Base-by-base conservation (phyloP, 495 filamentous ascomycete species). In the Podospora tetraspora region DNA sequence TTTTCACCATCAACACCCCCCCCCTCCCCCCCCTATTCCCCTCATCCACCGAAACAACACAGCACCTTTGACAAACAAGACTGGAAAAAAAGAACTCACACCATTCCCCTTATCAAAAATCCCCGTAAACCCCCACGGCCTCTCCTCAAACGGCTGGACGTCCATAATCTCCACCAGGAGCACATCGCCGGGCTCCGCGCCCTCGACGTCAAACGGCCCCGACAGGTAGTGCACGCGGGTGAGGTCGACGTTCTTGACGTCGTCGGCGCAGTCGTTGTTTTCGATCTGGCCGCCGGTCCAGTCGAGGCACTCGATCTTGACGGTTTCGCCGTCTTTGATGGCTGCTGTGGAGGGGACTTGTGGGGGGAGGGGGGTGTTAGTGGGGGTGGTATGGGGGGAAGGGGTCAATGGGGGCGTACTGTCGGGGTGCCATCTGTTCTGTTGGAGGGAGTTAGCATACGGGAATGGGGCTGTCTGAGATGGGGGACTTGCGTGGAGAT, bases 371-470 rank as follows among this genome's bases (percentile, higher is more conserved):
- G 2, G 5, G 1, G 37, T 52, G 43, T 52, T n/a, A 52, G 43
- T 52, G 43, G 43, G 43, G 19, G 43, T 0, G 5, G 43, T 94
- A 25, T 19, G 30, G 34, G 34, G 34, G 12, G 12, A 4, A 16
- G 12, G 37, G 34, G 22, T 27, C 3, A 27, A 11, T 25, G 8
- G 21, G 27, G 25, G 73, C 84, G 37, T 82, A 93, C 92, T 89
- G 71, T 97, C 94, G 43, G 94, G 94, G 75, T 97, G 94, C 94
- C 94, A 97, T 79, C 94, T 81, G 76, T 97, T 97, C 92, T 94
- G 62, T 0, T 22, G 13, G 9, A 10, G 13, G 9, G 21, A 29
- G 37, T 37, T 8, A 58, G 3, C 12, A 12, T 25, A 29, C 19
- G 32, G 1, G 32, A 13, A 3, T 52, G 11, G 0, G 21, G 24